phyloP scores from a whole-genome alignment of 2,329 filamentous ascomycete species.

The Clonostachys rosea region DNA sequence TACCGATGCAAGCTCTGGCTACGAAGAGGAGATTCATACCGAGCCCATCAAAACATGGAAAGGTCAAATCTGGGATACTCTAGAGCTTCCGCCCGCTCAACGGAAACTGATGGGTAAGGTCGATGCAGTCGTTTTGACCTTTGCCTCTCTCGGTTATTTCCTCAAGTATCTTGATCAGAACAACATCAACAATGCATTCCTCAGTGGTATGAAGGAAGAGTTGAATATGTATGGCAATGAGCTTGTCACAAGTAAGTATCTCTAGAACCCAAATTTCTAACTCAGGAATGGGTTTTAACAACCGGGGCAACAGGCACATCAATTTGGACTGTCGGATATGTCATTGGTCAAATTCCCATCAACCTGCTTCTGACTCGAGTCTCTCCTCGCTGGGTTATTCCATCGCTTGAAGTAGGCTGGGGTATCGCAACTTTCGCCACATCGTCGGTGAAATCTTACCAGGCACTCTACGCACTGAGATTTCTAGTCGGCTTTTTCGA shows the following conservation, averaged over 20 bases:
- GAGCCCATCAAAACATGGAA: too few species aligned
- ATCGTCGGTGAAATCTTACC: slow-evolving; percentile 11
- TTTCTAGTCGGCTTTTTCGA: slow-evolving; percentile 15
- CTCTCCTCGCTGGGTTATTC: slow-evolving; percentile 27
- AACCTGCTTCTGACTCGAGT: slow-evolving; percentile 17
- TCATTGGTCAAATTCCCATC: slow-evolving; percentile 15
- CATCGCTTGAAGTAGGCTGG: slow-evolving; percentile 14
- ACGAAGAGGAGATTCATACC: too few species aligned
- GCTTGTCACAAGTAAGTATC: slow-evolving; percentile 8
- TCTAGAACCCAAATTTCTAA: slow-evolving; percentile 16
- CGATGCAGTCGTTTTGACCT: slow-evolving; percentile 13
- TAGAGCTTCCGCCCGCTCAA: too few species aligned
- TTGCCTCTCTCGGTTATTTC: slow-evolving; percentile 15
- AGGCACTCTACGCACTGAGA: slow-evolving; percentile 14
- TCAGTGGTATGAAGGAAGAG: slow-evolving; percentile 26
- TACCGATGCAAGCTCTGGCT: too few species aligned
- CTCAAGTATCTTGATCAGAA: slow-evolving; percentile 14
- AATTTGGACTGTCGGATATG: slow-evolving; percentile 30
- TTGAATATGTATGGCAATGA: slow-evolving; percentile 23
- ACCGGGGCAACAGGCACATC: slow-evolving; percentile 19
- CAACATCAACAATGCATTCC: slow-evolving; percentile 26
- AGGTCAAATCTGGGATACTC: too few species aligned
- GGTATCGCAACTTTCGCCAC: slow-evolving; percentile 16
- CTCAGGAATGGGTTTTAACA: too few species aligned
- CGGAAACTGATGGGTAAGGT: slow-evolving; percentile 15